These are phyloP conservation scores for Vaccinium vitisidaea DNA, from an alignment of 148 eudicot genomes.

Conservation along the genomic window DNA sequence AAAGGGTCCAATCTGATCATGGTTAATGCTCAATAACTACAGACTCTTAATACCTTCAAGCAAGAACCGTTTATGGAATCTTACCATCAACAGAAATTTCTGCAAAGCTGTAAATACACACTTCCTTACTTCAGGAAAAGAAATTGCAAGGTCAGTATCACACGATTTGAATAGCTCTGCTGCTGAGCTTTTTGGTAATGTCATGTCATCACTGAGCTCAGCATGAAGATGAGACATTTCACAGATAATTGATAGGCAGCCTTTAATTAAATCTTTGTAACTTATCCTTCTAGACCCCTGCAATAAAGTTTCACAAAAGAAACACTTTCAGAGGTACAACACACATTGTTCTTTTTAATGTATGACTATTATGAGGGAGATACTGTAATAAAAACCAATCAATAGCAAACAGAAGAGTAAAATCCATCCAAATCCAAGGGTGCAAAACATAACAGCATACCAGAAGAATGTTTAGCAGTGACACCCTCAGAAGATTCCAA, in stretches of 20 bases:
- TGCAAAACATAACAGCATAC: constrained; percentile 35
- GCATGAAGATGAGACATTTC: constrained; percentile 22
- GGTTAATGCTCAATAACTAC: constrained; percentile 4
- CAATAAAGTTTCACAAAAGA: not conserved
- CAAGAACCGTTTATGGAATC: constrained; percentile 11
- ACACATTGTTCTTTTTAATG: not conserved
- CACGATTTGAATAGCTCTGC: constrained; percentile 12
- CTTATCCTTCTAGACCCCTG: constrained; percentile 79
- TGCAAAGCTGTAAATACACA: constrained; percentile 44
- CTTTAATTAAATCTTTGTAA: constrained; percentile 69
- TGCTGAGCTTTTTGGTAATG: constrained; percentile 24
- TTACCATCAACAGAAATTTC: constrained; percentile 72
- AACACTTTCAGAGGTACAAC: not conserved
- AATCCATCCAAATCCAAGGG: constrained; percentile 10
- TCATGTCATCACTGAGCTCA: constrained; percentile 26
- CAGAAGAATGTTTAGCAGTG: constrained; percentile 72
- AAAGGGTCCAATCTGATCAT: constrained; percentile 16
- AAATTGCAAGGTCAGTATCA: constrained; percentile 48
- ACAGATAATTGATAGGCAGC: constrained; percentile 48
- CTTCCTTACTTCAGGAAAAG: constrained; percentile 59
- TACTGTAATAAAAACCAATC: not conserved
- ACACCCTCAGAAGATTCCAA: constrained; percentile 70
- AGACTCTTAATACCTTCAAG: not conserved
- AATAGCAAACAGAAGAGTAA: constrained; percentile 9
- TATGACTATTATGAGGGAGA: not conserved